Evolutionary conservation across 345 rosid species (phyloP).

Genomic region (Diplotaxis tenuifolia): DNA sequence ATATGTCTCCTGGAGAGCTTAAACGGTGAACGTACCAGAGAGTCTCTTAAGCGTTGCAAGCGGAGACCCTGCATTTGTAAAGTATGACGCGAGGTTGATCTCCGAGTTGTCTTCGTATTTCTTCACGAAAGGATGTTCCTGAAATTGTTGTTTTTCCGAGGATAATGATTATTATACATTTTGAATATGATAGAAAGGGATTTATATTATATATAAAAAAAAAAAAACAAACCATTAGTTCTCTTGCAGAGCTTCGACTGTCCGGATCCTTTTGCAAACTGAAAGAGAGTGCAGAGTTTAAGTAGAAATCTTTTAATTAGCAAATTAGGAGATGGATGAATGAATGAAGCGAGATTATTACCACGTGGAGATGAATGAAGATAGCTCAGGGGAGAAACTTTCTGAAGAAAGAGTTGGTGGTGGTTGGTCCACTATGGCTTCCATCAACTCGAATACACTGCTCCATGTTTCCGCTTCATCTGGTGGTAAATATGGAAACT

Average conservation of each 20-base stretch:
- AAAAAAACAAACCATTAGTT: conserved; percentile 41
- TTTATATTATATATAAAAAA: neutral
- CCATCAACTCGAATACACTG: conserved; percentile 83
- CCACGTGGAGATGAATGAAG: conserved; percentile 84
- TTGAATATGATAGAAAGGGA: neutral
- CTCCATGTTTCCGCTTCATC: conserved; percentile 63
- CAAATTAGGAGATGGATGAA: neutral
- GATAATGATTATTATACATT: too few species aligned
- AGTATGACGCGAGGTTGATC: conserved; percentile 77
- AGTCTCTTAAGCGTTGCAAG: conserved; percentile 68
- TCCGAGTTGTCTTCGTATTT: conserved; percentile 61
- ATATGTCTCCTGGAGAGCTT: conserved; percentile 7
- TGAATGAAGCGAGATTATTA: conserved; percentile 21
- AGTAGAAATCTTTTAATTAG: neutral
- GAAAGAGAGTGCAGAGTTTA: conserved; percentile 30
- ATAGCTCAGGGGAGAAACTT: conserved; percentile 65
- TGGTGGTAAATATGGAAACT: conserved; percentile 78
- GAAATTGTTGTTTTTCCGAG: conserved; percentile 19
- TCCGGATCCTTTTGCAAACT: conserved; percentile 76
- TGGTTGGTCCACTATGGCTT: conserved; percentile 77
- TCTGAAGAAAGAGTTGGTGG: conserved; percentile 70
- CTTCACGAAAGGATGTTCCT: conserved; percentile 75
- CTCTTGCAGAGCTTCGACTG: conserved; percentile 59
- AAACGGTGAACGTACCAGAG: conserved; percentile 41
- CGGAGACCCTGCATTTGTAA: conserved; percentile 83